Evolutionary conservation across 2,329 filamentous ascomycete species (phyloP).

Genomic region (Fusarium pseudocircinatum): DNA sequence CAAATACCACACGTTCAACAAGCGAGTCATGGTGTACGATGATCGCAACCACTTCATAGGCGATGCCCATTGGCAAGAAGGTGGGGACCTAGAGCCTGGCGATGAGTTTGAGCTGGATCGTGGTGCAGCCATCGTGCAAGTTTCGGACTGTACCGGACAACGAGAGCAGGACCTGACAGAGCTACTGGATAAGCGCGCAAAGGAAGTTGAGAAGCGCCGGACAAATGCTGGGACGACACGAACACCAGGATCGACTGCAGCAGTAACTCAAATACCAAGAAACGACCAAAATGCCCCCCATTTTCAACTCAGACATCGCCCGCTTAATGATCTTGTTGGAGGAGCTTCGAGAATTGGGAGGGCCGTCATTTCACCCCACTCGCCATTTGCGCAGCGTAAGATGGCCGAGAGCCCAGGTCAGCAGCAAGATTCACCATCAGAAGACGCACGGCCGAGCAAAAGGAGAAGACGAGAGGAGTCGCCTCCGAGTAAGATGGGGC

Average conservation of each 20-base stretch:
- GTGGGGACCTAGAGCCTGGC: slow-evolving; percentile 76
- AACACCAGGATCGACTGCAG: slow-evolving; percentile 33
- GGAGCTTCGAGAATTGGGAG: slow-evolving; percentile 46
- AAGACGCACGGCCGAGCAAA: slow-evolving; percentile 40
- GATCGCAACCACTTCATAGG: slow-evolving; percentile 82
- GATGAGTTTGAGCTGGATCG: slow-evolving; percentile 84
- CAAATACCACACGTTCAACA: slow-evolving; percentile 91
- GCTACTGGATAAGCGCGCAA: slow-evolving; percentile 74
- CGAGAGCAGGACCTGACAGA: slow-evolving; percentile 82
- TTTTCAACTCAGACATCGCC: slow-evolving; percentile 54
- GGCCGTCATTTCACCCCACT: slow-evolving; percentile 46
- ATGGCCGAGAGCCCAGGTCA: slow-evolving; percentile 27
- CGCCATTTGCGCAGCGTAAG: slow-evolving; percentile 48
- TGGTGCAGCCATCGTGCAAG: slow-evolving; percentile 80
- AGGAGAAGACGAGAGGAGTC: slow-evolving; percentile 43
- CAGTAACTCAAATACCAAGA: slow-evolving; percentile 32
- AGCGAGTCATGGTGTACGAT: slow-evolving; percentile 89
- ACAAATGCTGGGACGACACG: slow-evolving; percentile 56
- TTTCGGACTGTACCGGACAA: slow-evolving; percentile 77
- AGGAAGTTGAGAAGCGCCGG: slow-evolving; percentile 63
- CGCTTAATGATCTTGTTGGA: slow-evolving; percentile 53
- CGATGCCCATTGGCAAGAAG: slow-evolving; percentile 82
- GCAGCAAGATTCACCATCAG: slow-evolving; percentile 22
- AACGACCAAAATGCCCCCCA: slow-evolving; percentile 42
- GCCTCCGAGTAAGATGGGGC: slow-evolving; percentile 47